Evolutionary conservation across 2,329 filamentous ascomycete genomes (phyloP).

Genomic region (Paraphoma chrysanthemicola): DNA sequence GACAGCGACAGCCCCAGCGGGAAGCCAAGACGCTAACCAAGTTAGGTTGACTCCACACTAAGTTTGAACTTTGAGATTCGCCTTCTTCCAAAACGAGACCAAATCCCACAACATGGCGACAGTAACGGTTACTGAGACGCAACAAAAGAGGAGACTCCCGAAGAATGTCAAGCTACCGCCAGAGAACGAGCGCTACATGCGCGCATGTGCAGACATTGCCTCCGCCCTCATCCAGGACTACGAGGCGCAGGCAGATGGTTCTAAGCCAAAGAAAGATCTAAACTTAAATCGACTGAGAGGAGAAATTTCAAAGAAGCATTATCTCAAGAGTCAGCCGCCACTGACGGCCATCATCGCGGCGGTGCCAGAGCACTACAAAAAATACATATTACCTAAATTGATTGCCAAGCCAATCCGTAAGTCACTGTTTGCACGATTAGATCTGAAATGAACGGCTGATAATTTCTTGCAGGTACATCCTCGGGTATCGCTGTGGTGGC

Average conservation of each 20-base stretch:
- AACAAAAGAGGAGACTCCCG: slow-evolving; percentile 60
- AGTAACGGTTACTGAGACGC: slow-evolving; percentile 62
- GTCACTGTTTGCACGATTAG: slow-evolving; percentile 32
- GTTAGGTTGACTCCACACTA: slow-evolving; percentile 30
- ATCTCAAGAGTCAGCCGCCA: slow-evolving; percentile 83
- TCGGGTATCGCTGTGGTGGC: slow-evolving; percentile 98
- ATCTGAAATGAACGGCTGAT: not conserved
- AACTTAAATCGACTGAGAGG: slow-evolving; percentile 90
- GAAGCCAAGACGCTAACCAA: slow-evolving; percentile 14
- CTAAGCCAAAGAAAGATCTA: slow-evolving; percentile 79
- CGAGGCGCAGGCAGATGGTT: slow-evolving; percentile 77
- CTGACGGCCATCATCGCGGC: slow-evolving; percentile 97
- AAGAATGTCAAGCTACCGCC: slow-evolving; percentile 81
- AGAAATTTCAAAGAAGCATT: slow-evolving; percentile 92
- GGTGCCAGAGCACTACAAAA: slow-evolving; percentile 99
- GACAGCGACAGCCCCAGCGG: not conserved
- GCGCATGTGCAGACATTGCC: slow-evolving; percentile 94
- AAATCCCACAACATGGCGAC: slow-evolving; percentile 63
- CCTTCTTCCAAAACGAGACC: slow-evolving; percentile 19
- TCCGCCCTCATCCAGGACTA: slow-evolving; percentile 94
- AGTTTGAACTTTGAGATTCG: slow-evolving; percentile 29
- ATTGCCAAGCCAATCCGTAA: slow-evolving; percentile 94
- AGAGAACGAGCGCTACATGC: slow-evolving; percentile 92
- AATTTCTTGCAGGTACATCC: slow-evolving; percentile 71
- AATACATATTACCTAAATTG: slow-evolving; percentile 95